Percentiles rank a stretch among this genome's conserved stretches.
Evolutionary conservation across 768 basidiomycete species (phyloP).

Genomic region (Inosperma sp.): DNA sequence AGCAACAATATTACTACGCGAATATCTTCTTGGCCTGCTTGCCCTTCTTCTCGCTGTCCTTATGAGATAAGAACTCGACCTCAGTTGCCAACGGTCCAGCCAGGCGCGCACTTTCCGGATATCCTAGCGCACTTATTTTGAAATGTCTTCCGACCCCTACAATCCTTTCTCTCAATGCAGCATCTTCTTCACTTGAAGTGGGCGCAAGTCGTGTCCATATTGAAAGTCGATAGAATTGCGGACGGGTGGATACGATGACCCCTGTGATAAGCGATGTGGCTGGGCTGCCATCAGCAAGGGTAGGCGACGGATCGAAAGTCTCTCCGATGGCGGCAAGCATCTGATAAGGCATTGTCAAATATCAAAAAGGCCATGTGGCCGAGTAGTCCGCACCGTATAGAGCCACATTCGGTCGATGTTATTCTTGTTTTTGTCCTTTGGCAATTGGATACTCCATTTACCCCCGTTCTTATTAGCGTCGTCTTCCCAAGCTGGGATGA

Average conservation of each 20-base stretch:
- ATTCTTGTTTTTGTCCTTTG: slow-evolving; percentile 85
- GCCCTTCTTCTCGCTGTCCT: slow-evolving; percentile 93
- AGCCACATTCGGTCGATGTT: slow-evolving; percentile 96
- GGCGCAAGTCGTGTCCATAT: slow-evolving; percentile 96
- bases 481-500: slow-evolving; percentile 98
- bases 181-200: slow-evolving; percentile 42
- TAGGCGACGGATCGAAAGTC: slow-evolving; percentile 89
- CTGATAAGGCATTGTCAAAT: slow-evolving; percentile 39
- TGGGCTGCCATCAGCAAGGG: slow-evolving; percentile 40
- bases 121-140: slow-evolving; percentile 87
- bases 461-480: slow-evolving; percentile 95
- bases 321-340: slow-evolving; percentile 99
- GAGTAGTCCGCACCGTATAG: slow-evolving; percentile 65
- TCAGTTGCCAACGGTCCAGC: slow-evolving; percentile 88
- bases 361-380: slow-evolving; percentile 5
- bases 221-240: slow-evolving; percentile 91
- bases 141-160: slow-evolving; percentile 85
- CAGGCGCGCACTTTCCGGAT: slow-evolving; percentile 64
- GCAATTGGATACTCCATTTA: slow-evolving; percentile 98
- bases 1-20: slow-evolving; percentile 25
- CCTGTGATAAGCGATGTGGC: slow-evolving; percentile 75
- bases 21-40: slow-evolving; percentile 76
- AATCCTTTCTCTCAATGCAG: slow-evolving; percentile 65
- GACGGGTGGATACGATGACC: slow-evolving; percentile 91
- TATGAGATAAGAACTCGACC: slow-evolving; percentile 92